phyloP scores from a whole-genome alignment of 192 early-diverging fungal species.

The Rhizoclosmatium globosum region DNA sequence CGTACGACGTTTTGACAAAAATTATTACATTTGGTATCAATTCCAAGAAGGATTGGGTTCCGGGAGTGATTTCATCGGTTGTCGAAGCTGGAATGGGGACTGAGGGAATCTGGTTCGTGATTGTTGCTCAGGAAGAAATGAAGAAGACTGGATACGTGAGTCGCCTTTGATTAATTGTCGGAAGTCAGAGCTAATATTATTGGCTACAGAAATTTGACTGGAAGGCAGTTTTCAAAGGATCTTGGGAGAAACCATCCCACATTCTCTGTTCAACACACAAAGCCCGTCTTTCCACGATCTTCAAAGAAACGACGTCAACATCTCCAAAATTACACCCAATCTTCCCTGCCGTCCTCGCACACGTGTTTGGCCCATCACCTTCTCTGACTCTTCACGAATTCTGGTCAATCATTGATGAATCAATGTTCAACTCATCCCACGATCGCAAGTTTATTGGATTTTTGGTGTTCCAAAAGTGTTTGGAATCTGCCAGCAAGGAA shows the following conservation, averaged over 20 bases:
- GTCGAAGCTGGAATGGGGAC: slow-evolving; percentile 27
- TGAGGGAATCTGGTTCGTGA: slow-evolving; percentile 63
- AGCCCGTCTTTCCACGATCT: slow-evolving; percentile 12
- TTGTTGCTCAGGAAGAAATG: slow-evolving; percentile 42
- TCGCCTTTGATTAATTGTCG: not conserved
- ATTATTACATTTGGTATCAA: slow-evolving; percentile 25
- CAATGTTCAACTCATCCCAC: slow-evolving; percentile 77
- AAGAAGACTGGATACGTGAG: slow-evolving; percentile 9
- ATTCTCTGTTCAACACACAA: slow-evolving; percentile 9
- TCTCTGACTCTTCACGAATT: slow-evolving; percentile 59
- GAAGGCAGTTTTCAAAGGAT: slow-evolving; percentile 29
- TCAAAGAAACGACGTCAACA: slow-evolving; percentile 23
- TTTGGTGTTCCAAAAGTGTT: slow-evolving; percentile 67
- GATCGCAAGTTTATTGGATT: slow-evolving; percentile 93
- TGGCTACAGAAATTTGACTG: slow-evolving; percentile 32
- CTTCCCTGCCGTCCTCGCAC: slow-evolving; percentile 60
- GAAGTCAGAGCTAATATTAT: not conserved
- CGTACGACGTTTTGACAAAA: slow-evolving; percentile 73
- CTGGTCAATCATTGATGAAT: slow-evolving; percentile 72
- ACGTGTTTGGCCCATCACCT: slow-evolving; percentile 14
- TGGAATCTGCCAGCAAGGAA: not conserved
- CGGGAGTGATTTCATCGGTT: slow-evolving; percentile 15
- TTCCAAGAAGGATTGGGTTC: not conserved
- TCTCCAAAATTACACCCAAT: slow-evolving; percentile 81
- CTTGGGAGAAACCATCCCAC: slow-evolving; percentile 26